Percentiles rank a stretch among this genome's conserved stretches.
Evolutionary conservation across 352 stramenopile genomes (phyloP).

Genomic region (Nothophytophthora sp.): DNA sequence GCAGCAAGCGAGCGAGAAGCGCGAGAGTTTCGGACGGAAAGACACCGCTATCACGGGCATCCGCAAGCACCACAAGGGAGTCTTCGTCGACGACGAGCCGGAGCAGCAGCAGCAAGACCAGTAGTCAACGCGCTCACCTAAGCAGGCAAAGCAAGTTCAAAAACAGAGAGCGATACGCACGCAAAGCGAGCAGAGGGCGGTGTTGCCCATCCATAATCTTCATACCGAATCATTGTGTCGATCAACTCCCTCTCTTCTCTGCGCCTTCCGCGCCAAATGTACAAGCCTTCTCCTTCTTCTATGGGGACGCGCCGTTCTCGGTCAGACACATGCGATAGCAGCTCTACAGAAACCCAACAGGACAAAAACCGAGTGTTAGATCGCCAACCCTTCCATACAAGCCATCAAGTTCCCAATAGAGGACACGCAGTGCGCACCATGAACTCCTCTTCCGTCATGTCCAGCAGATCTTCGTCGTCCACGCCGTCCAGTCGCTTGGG

Average conservation of each 20-base stretch:
- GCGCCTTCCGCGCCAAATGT: slow-evolving; percentile 12
- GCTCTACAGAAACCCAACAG: slow-evolving; percentile 35
- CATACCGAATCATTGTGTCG: slow-evolving; percentile 12
- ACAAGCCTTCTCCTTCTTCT: slow-evolving; percentile 16
- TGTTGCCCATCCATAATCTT: slow-evolving; percentile 21
- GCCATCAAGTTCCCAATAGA: background rate
- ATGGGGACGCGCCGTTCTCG: slow-evolving; percentile 21
- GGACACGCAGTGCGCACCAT: slow-evolving; percentile 50
- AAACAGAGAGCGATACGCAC: background rate
- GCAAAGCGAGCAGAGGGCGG: slow-evolving; percentile 4
- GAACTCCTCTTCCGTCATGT: slow-evolving; percentile 88
- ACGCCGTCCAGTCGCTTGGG: slow-evolving; percentile 64
- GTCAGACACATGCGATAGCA: slow-evolving; percentile 70
- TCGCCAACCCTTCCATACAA: background rate
- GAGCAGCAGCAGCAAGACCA: slow-evolving; percentile 8
- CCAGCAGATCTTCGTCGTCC: slow-evolving; percentile 79
- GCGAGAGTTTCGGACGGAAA: slow-evolving; percentile 34
- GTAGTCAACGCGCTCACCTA: background rate
- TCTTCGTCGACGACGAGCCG: slow-evolving; percentile 63
- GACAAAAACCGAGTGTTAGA: background rate
- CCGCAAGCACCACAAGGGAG: slow-evolving; percentile 49
- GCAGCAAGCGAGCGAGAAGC: slow-evolving; percentile 16
- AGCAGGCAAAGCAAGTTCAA: background rate
- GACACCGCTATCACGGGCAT: slow-evolving; percentile 65
- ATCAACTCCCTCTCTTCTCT: slow-evolving; percentile 1